Percentiles rank a stretch among this genome's conserved stretches.
phyloP scores from a whole-genome alignment of 2,329 filamentous ascomycete genomes.

The Xylariaceae sp. region DNA sequence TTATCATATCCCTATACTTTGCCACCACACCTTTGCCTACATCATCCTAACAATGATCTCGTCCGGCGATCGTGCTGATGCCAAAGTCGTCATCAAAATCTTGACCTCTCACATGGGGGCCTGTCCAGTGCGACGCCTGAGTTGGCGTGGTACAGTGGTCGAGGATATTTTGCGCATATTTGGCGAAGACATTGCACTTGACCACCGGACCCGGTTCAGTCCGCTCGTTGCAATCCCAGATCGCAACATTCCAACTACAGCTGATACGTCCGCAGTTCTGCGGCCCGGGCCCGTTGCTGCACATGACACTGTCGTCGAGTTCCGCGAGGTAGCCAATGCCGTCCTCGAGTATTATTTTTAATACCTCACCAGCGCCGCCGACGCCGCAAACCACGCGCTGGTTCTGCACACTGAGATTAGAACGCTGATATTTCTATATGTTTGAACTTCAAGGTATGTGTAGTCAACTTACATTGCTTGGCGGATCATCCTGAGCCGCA shows the following conservation, averaged over 20 bases:
- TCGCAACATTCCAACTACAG: constrained; percentile 13
- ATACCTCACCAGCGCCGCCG: too few relatives aligned
- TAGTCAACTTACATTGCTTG: not conserved
- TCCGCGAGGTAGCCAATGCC: constrained; percentile 4
- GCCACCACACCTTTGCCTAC: too few relatives aligned
- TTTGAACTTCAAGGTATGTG: not conserved
- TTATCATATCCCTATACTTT: too few relatives aligned
- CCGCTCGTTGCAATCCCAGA: constrained; percentile 9
- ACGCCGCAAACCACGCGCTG: too few relatives aligned
- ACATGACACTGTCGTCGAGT: not conserved
- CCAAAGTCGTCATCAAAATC: not conserved
- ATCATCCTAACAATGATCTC: too few relatives aligned
- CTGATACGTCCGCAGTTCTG: constrained; percentile 12
- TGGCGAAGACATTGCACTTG: constrained; percentile 8
- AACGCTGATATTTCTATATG: too few relatives aligned
- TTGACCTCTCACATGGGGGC: too few relatives aligned
- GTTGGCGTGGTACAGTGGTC: not conserved
- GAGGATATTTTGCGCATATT: not conserved
- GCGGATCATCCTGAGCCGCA: not conserved
- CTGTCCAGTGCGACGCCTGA: not conserved
- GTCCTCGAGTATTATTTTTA: not conserved
- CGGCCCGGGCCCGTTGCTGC: not conserved
- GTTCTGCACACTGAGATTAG: too few relatives aligned
- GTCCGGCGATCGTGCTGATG: too few relatives aligned
- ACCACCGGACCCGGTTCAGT: not conserved